A percentile compares a stretch with the other conserved stretches of the same genome.
phyloP scores from a whole-genome alignment of 2,329 filamentous ascomycete genomes.

The Podosphaera leucotricha region DNA sequence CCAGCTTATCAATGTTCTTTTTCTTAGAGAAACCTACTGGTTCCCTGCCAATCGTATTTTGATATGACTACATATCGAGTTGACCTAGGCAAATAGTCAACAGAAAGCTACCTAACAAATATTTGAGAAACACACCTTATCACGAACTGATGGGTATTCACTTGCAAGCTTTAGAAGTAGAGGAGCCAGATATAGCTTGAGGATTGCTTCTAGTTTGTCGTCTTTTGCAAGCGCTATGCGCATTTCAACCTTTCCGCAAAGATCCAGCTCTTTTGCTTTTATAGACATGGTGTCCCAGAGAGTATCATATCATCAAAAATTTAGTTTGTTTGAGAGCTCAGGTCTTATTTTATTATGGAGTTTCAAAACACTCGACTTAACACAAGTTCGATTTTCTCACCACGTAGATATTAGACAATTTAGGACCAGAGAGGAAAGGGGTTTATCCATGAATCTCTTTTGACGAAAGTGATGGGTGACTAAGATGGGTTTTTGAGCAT shows the following conservation, averaged over 20 bases:
- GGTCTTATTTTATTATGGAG: too few relatives aligned
- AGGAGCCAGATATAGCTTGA: conserved; percentile 59
- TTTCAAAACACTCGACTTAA: too few relatives aligned
- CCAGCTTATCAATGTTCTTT: neutral
- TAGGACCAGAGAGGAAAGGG: too few relatives aligned
- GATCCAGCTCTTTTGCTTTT: conserved; percentile 36
- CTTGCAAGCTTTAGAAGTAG: conserved; percentile 72
- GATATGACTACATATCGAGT: conserved; percentile 47
- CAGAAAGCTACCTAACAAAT: conserved; percentile 1
- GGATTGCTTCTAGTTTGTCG: conserved; percentile 51
- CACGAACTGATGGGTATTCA: conserved; percentile 54
- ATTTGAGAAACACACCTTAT: conserved; percentile 29
- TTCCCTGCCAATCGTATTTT: conserved; percentile 26
- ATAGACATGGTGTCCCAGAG: conserved; percentile 4
- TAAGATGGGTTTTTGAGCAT: too few relatives aligned
- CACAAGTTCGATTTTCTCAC: too few relatives aligned
- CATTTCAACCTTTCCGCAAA: conserved; percentile 71
- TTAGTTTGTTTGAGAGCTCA: too few relatives aligned
- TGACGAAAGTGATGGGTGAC: too few relatives aligned
- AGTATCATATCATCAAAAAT: neutral
- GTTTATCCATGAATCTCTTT: too few relatives aligned
- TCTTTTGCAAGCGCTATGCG: conserved; percentile 51
- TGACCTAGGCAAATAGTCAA: conserved; percentile 22
- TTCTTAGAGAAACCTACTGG: conserved; percentile 12
- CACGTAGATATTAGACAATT: too few relatives aligned